These are phyloP conservation scores for Meyerozyma sp. DNA, from an alignment of 1,139 yeast species.

Conservation along the genomic window DNA sequence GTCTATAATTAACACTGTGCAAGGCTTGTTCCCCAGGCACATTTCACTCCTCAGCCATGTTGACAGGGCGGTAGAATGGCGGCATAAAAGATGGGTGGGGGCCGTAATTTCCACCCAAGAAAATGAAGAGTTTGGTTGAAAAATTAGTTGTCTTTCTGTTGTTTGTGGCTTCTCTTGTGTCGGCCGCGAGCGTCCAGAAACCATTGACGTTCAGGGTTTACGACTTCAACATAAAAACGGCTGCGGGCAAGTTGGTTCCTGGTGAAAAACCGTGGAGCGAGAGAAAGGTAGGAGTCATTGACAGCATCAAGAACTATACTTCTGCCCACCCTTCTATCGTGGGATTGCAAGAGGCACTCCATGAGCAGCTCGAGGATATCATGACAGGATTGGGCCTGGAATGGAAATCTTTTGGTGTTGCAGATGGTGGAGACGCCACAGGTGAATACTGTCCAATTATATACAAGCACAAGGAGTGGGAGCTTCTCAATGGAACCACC, in stretches of 20 bases:
- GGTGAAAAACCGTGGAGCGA: conserved; percentile 1
- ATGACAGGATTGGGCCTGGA: conserved; percentile 1
- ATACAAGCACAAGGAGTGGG: not conserved
- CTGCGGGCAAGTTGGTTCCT: not conserved
- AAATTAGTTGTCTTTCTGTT: not conserved
- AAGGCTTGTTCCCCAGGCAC: too few species aligned
- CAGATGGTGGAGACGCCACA: not conserved
- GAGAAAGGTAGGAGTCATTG: conserved; percentile 1
- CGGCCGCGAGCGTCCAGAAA: not conserved
- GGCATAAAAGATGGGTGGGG: too few species aligned
- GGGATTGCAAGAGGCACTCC: conserved; percentile 1
- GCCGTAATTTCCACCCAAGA: not conserved
- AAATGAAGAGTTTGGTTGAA: not conserved
- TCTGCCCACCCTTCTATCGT: not conserved
- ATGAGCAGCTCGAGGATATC: not conserved
- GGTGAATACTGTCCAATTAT: not conserved
- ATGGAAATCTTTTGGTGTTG: not conserved
- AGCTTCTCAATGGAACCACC: not conserved
- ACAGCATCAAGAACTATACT: conserved; percentile 1
- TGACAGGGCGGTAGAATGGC: too few species aligned
- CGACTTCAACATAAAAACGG: conserved; percentile 1
- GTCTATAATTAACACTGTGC: not conserved
- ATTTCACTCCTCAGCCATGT: too few species aligned
- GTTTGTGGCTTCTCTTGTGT: not conserved
- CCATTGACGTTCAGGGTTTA: not conserved